Base-by-base conservation (phyloP, 352 stramenopile species). In the Phytophthora parvispora region DNA sequence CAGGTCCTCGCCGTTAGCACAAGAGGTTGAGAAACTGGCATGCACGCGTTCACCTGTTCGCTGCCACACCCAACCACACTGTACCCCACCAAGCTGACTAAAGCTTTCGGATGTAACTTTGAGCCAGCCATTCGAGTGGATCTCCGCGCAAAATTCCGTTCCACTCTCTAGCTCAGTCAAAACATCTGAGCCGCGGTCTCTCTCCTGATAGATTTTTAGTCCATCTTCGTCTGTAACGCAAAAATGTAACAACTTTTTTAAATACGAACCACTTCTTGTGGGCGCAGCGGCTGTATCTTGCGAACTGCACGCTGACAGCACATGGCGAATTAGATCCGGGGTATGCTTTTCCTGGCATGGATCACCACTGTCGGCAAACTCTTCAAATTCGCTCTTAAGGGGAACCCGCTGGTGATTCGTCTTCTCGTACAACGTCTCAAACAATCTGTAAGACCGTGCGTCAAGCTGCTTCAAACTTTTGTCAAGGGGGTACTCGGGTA, bases 371-470 rank as follows among this genome's bases (percentile, higher is more conserved):
- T 60, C 40, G 24, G 52, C 47, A 28, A 87, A 73, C 18, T 79
- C 79, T 28, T 88, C 79, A 64, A 91, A 93, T 38, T 91, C 84
- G 40, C 65, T 71, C 0, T 64, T 49, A 24, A 74, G 71, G 8
- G 85, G 87, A 9, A 22, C 51, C 13, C 74, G 65, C 29, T 93
- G 84, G 6, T 64, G 52, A 32, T 75, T 75, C 50, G 79, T 80
- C 20, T 84, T 84, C 51, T 95, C 87, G 31, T 93, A 91, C 36
- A 92, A 60, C 1, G 87, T 83, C 29, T 94, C 84, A 69, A 85
- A 92, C 32, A 93, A 45, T 29, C 89, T 73, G 24, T 91, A 87
- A 4, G 81, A 78, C 22, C 82, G 78, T 36, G 79, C 77, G 38
- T 94, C 74, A 15, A 95, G 68, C 29, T 93, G 83, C 13, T 89